Evolutionary conservation across 2,329 filamentous ascomycete genomes (phyloP), one percentile per base, ranked within the genome.

Genomic region (Drechmeria coniospora): DNA sequence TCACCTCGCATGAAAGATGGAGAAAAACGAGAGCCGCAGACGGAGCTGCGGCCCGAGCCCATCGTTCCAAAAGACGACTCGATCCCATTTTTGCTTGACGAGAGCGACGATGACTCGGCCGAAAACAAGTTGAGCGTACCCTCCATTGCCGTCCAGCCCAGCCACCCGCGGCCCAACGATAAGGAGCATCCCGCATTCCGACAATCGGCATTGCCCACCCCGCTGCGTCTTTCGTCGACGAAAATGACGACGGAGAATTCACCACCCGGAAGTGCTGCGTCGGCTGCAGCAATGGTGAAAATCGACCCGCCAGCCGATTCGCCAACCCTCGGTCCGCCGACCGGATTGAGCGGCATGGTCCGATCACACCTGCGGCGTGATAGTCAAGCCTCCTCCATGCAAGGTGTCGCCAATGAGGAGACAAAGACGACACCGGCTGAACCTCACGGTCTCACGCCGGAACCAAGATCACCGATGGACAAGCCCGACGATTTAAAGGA

Each of bases 381-480:
- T 36, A 95, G 87, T 53, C 77, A 76, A 32, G 67, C 73, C 10
- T 95, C 87, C 1, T 92, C 83, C 0, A 63, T 90, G 15, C 83
- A 82, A 39, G 71, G 68, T 15, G 31, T 54, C 53, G 15, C 58
- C 57, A 35, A 54, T 36, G 20, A 45, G 37, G 25, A 53, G 35
- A n/a, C 43, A 9, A 32, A 39, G 5, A 37, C 39, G 8, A 16
- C 14, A 9, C 23, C 16, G 12, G 22, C 18, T 9, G 22, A 28
- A 9, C 13, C 14, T 21, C 20, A 21, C 18, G 8, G 5, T 20
- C 21, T 8, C 22, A 15, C 23, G 9, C 14, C 6, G 21, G 8
- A 12, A n/a, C 15, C 5, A 21, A 11, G 2, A 20, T 15, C 23
- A 20, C 8, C n/a, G 23, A 13, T n/a, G 12, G 13, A 18, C 18